phyloP scores from a whole-genome alignment of 805 yeast genomes.

The Kodamaea neixiangensis region DNA sequence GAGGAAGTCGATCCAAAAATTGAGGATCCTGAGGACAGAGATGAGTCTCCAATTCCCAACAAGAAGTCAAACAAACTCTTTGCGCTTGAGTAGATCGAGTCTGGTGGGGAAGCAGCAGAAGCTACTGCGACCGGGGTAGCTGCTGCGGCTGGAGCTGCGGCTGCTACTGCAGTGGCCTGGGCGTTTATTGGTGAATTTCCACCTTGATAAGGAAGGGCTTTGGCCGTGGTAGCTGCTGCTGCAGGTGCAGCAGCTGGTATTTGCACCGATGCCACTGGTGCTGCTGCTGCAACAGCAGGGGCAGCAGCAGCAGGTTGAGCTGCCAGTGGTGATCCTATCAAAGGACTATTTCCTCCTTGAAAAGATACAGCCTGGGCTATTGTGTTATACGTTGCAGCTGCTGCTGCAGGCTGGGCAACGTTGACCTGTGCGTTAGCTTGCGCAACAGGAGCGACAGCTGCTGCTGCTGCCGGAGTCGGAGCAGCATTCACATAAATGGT shows the following conservation, averaged over 20 bases:
- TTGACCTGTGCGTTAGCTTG: neutral
- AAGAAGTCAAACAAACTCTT: constrained; percentile 14
- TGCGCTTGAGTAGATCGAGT: constrained; percentile 11
- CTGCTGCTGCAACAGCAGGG: constrained; percentile 16
- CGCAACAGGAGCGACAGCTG: constrained; percentile 2
- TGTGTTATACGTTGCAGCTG: constrained; percentile 6
- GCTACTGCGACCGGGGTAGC: constrained; percentile 27
- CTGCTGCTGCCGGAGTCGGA: neutral
- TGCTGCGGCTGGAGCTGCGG: constrained; percentile 28
- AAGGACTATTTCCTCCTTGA: constrained; percentile 11
- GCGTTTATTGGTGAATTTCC: constrained; percentile 1
- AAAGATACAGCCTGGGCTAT: constrained; percentile 7
- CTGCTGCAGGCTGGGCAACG: neutral
- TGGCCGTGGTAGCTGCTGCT: constrained; percentile 16
- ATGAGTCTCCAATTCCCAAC: constrained; percentile 11
- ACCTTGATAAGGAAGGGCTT: neutral
- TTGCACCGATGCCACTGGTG: no score
- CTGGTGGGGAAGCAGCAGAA: constrained; percentile 25
- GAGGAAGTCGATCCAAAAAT: constrained; percentile 5
- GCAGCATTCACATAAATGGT: neutral
- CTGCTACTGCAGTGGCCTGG: constrained; percentile 18
- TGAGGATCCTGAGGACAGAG: no score
- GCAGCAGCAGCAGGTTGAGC: constrained; percentile 13
- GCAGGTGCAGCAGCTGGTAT: constrained; percentile 22
- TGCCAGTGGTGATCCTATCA: constrained; percentile 10